Conservation (phyloP, 306 rosid species). For the Glycine latifolia region DNA sequence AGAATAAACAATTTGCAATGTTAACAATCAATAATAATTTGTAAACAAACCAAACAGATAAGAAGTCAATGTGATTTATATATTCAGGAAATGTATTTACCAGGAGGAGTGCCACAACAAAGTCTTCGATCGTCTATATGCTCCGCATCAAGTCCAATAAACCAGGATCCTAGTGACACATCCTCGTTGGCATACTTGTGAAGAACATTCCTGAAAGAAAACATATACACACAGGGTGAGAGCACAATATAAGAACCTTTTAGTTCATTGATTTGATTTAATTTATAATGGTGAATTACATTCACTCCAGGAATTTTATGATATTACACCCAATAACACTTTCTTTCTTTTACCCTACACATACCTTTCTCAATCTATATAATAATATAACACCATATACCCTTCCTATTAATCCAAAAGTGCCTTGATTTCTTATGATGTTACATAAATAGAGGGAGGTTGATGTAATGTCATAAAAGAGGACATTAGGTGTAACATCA, state of each 20-base stretch:
- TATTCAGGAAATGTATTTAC: conserved; percentile 49
- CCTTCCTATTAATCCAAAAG: not conserved
- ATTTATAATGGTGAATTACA: not conserved
- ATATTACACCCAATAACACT: not conserved
- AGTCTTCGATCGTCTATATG: conserved; percentile 94
- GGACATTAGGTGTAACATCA: not conserved
- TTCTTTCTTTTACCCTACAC: not conserved
- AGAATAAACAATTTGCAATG: conserved; percentile 32
- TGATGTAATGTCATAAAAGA: not conserved
- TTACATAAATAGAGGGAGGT: not conserved
- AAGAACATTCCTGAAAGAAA: conserved; percentile 78
- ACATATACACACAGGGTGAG: conserved; percentile 23
- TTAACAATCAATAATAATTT: not conserved
- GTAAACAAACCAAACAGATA: too few relatives aligned
- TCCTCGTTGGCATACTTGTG: conserved; percentile 99
- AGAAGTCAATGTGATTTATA: not conserved
- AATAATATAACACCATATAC: not conserved
- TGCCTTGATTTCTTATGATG: not conserved
- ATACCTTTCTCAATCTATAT: not conserved
- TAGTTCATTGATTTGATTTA: not conserved
- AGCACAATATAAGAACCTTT: conserved; percentile 13
- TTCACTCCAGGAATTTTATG: not conserved
- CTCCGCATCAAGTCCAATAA: conserved; percentile 90
- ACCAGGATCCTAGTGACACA: conserved; percentile 97
- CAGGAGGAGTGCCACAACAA: conserved; percentile 98